Percentiles rank a stretch among this genome's conserved stretches.
Conservation (phyloP, 805 yeast species). For the Nakazawaea pomicola region DNA sequence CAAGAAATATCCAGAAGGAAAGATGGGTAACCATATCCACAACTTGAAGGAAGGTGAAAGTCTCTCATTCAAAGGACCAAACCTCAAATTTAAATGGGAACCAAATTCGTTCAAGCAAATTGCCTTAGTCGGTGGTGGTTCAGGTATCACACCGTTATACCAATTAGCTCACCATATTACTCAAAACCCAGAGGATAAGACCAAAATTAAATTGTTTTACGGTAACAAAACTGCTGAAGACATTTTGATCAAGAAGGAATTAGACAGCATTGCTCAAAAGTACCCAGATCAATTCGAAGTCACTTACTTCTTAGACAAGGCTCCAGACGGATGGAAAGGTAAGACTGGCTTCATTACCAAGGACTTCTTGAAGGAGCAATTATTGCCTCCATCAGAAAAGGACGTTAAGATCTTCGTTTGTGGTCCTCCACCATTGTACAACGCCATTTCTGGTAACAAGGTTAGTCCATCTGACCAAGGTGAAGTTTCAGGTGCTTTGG, state of each 20-base stretch:
- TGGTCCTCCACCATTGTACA: slow-evolving; percentile 94
- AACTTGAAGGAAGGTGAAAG: slow-evolving; percentile 73
- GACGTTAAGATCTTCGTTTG: slow-evolving; percentile 74
- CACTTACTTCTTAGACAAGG: slow-evolving; percentile 74
- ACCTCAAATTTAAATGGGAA: slow-evolving; percentile 84
- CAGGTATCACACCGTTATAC: slow-evolving; percentile 94
- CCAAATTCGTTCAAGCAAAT: slow-evolving; percentile 79
- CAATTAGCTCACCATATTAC: slow-evolving; percentile 78
- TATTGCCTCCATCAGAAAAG: slow-evolving; percentile 61
- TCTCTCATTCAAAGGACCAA: slow-evolving; percentile 90
- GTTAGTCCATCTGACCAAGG: slow-evolving; percentile 95
- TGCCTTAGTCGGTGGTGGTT: slow-evolving; percentile 89
- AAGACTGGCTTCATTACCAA: slow-evolving; percentile 72
- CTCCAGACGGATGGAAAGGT: slow-evolving; percentile 47
- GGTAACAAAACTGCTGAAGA: slow-evolving; percentile 79
- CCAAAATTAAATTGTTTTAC: slow-evolving; percentile 78
- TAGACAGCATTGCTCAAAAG: slow-evolving; percentile 62
- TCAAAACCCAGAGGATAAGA: slow-evolving; percentile 79
- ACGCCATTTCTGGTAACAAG: slow-evolving; percentile 84
- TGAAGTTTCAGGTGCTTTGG: slow-evolving; percentile 81
- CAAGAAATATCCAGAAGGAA: slow-evolving; percentile 82
- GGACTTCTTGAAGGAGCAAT: slow-evolving; percentile 57
- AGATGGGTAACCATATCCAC: slow-evolving; percentile 72
- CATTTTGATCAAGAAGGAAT: slow-evolving; percentile 70
- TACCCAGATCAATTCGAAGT: slow-evolving; percentile 77